Conservation (phyloP, 2,329 filamentous ascomycete species). For the Fusarium sacchari region DNA sequence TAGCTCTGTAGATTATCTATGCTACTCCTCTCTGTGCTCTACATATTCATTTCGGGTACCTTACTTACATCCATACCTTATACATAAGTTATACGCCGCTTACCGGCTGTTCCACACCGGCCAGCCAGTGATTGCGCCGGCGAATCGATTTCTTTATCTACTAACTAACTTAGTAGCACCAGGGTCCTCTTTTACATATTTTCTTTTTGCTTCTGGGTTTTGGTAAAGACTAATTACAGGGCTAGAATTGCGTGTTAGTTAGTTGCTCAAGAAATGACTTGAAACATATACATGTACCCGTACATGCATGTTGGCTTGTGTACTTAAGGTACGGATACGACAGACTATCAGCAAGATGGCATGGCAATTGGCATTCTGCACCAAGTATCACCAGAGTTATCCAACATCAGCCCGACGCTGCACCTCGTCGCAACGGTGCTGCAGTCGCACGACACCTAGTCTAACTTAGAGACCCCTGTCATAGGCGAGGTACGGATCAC, state of each 20-base stretch:
- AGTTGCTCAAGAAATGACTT: neutral
- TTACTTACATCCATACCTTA: no score
- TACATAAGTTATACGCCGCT: constrained; percentile 37
- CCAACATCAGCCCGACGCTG: constrained; percentile 18
- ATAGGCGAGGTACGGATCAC: constrained; percentile 36
- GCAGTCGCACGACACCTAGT: constrained; percentile 40
- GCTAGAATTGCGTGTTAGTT: neutral
- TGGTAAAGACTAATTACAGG: neutral
- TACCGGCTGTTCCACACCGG: constrained; percentile 29
- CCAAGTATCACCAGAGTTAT: constrained; percentile 10
- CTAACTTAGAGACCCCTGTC: constrained; percentile 35
- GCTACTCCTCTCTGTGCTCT: constrained; percentile 1
- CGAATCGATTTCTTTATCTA: neutral
- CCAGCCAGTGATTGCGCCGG: constrained; percentile 11
- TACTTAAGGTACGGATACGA: neutral
- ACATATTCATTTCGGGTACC: constrained; percentile 33
- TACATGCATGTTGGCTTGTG: neutral
- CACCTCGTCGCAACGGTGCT: constrained; percentile 40
- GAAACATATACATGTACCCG: neutral
- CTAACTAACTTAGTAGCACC: neutral
- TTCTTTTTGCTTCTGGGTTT: neutral
- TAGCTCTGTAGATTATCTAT: neutral
- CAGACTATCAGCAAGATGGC: neutral
- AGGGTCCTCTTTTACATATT: neutral
- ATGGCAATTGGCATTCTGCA: neutral